Conservation (phyloP, 495 filamentous ascomycete genomes). For the Penicillium cosmopolitanum region DNA sequence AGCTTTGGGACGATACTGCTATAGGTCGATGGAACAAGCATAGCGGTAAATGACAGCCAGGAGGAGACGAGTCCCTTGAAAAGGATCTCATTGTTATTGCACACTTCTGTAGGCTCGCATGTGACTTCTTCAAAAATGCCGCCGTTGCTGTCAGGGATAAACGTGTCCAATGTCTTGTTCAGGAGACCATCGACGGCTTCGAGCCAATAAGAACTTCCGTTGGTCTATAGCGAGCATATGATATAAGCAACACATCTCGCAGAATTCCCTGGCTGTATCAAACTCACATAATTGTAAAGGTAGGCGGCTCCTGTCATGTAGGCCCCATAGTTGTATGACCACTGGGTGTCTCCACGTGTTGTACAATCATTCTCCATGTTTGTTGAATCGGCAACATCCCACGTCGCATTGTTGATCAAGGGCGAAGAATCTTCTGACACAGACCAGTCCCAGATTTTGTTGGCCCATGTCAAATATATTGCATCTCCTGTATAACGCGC, state of each 20-base stretch:
- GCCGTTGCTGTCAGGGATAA: conserved; percentile 56
- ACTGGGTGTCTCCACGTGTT: conserved; percentile 61
- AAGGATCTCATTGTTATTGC: conserved; percentile 73
- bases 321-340: conserved; percentile 72
- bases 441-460: conserved; percentile 70
- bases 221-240: conserved; percentile 15
- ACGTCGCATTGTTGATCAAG: conserved; percentile 50
- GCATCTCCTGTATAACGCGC: conserved; percentile 66
- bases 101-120: conserved; percentile 63
- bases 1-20: conserved; percentile 67
- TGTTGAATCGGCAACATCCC: conserved; percentile 66
- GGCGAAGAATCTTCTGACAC: conserved; percentile 33
- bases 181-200: conserved; percentile 57
- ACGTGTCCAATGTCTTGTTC: conserved; percentile 41
- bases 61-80: conserved; percentile 83
- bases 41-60: conserved; percentile 75
- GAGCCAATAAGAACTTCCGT: conserved; percentile 48
- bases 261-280: not conserved
- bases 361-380: conserved; percentile 56
- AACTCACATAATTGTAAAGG: conserved; percentile 69
- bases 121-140: conserved; percentile 63
- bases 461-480: conserved; percentile 69
- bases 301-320: conserved; percentile 70
- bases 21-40: conserved; percentile 66
- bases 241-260: not conserved